phyloP scores from a whole-genome alignment of 2,329 filamentous ascomycete genomes.

The Berkeleyomyces rouxiae region DNA sequence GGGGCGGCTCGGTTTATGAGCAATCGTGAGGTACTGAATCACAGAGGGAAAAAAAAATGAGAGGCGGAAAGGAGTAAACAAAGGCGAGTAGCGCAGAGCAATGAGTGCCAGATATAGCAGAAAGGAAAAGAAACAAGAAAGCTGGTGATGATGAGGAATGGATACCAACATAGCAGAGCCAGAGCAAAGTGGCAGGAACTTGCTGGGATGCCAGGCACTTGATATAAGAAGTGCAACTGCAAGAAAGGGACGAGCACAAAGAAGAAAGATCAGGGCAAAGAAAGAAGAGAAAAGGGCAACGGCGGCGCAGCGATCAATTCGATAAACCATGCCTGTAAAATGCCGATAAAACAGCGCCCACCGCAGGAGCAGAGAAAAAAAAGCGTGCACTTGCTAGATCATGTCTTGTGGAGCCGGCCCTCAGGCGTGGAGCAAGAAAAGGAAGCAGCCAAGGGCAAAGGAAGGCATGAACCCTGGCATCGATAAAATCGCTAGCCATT shows the following conservation, averaged over 20 bases:
- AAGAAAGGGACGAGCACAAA: neutral
- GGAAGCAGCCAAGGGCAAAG: neutral
- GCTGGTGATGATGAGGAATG: neutral
- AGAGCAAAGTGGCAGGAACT: neutral
- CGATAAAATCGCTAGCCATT: neutral
- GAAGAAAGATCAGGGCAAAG: neutral
- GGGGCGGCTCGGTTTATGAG: too few species aligned
- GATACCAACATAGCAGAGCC: neutral
- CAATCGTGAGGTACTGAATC: neutral
- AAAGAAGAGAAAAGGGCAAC: neutral
- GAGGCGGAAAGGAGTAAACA: neutral
- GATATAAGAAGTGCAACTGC: constrained; percentile 1
- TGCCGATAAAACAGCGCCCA: neutral
- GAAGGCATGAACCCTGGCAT: neutral
- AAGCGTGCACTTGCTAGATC: neutral
- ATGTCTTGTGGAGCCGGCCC: neutral
- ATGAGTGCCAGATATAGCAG: neutral
- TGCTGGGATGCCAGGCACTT: neutral
- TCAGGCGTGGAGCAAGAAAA: neutral
- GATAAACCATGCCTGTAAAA: neutral
- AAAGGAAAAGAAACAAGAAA: neutral
- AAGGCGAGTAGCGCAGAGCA: neutral
- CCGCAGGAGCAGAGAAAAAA: too few species aligned
- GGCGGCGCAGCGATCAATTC: neutral
- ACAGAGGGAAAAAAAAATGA: neutral